Base-by-base conservation (phyloP, 2,329 filamentous ascomycete species). In the Hypoxylon sp. region DNA sequence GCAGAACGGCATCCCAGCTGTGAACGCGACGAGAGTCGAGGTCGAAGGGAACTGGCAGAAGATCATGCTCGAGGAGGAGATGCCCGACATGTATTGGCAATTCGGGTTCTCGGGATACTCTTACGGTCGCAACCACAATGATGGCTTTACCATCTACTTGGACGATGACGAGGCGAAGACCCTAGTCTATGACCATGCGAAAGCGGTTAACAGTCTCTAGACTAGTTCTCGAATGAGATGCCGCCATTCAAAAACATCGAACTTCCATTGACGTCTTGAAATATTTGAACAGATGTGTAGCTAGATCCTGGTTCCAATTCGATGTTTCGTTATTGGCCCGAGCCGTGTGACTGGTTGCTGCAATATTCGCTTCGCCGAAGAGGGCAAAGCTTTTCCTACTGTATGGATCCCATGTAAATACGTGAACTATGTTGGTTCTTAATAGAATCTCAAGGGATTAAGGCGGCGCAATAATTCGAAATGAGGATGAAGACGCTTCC, bases 61-160 rank as follows among this genome's bases (percentile, higher is more conserved):
- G 22, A 83, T 83, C 4, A 78, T 76, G 12, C 67, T 84, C 5
- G 75, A 81, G 58, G 79, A 84, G 70, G 80, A 81, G 67, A 77
- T 87, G 72, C 75, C 82, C 2, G 84, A 86, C 64, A 78, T 86
- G 79, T 87, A 81, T 75, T 87, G 85, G 85, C 85, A 87, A 65
- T 86, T 78, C 67, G 85, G 85, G 0, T 86, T 76, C 67, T 80
- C 78, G 3, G 78, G 77, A 0, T 86, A 81, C 69, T 85, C 83
- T 2, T 85, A 84, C 38, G 84, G 85, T 0, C 78, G 80, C 42
- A 87, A 87, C 71, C 77, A 87, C 52, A 76, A 87, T 44, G 85
- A 87, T 55, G 84, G 84, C 0, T 87, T 87, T 71, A 87, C 85
- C 1, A 85, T 87, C 50, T 87, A 79, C 68, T 67, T 86, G 28